These are phyloP conservation scores for Centella asiatica DNA, from an alignment of 129 eudicot genomes.

Conservation along the genomic window DNA sequence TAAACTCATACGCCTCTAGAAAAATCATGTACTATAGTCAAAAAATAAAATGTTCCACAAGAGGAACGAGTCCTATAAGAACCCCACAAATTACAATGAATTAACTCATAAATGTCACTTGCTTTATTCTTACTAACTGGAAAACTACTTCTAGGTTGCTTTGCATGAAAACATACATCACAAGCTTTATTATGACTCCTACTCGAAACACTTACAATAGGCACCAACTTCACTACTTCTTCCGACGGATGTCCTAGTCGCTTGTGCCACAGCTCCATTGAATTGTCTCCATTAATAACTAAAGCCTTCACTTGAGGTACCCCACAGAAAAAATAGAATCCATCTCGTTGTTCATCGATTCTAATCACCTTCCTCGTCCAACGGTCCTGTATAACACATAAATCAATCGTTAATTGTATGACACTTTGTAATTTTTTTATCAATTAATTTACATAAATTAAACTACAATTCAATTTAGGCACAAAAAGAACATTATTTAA, in stretches of 20 bases:
- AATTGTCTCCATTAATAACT: neutral
- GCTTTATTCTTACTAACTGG: neutral
- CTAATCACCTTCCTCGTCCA: neutral
- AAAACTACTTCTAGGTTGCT: neutral
- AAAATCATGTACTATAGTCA: neutral
- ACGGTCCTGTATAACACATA: neutral
- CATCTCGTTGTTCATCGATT: neutral
- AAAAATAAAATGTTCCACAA: neutral
- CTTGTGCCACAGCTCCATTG: neutral
- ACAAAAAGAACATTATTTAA: neutral
- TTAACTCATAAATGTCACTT: neutral
- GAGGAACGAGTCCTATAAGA: neutral
- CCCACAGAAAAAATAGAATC: neutral
- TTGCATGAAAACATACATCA: neutral
- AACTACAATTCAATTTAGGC: neutral
- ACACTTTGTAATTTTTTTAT: neutral
- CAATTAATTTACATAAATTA: neutral
- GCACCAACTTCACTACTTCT: neutral
- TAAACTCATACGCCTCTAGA: neutral
- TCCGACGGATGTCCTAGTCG: neutral
- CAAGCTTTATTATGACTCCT: neutral
- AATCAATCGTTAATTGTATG: neutral
- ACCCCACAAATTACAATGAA: neutral
- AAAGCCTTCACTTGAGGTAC: neutral
- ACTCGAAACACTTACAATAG: neutral